Base-by-base conservation (phyloP, 1,139 yeast species). In the Geotrichum histeridarum region DNA sequence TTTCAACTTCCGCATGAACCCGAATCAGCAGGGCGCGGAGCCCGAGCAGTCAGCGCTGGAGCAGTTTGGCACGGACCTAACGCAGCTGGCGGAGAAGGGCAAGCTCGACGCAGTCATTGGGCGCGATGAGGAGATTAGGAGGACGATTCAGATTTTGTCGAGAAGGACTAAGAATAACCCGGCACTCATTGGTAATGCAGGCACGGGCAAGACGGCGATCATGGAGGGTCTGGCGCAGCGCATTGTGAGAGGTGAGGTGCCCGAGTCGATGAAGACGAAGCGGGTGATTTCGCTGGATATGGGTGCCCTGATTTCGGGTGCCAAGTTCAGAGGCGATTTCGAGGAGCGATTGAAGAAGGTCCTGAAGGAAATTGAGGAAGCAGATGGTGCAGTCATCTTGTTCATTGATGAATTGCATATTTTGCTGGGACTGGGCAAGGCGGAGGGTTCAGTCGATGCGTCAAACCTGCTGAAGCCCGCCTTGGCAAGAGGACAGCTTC, bases 71-170 rank as follows among this genome's bases (percentile, higher is more conserved):
- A 80, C 87, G 0, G 93, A 93, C 68, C 73, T 93, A 60, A 93
- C 98, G 1, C 82, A 84, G 58, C 70, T 91, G 60, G 99, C 99
- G 1, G 77, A 79, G 61, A 88, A 86, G 59, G 98, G 99, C 46
- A 90, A 90, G 66, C 75, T 93, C 42, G 99, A 93, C 66, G 98
- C 99, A 0, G 98, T 93, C 32, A 93, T 93, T 65, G 99, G 99
- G 1, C 77, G 99, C 60, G 98, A 93, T 65, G 96, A 90, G 61
- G 99, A 93, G 67, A 93, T 93, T 56, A 79, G 93, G 57, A 76
- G 99, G 55, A 91, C 98, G 0, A 84, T 93, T 54, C 98, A 93
- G 68, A 90, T 93, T 53, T 73, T 93, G 49, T 88, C 96, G 0
- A 76, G 99, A 62, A 77, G 99, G 67, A 90, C 97, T 1, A 93